phyloP scores from a whole-genome alignment of 176 grass and related monocot species.

The Hordeum vulgare region MorexV3_pseudomolecules_assembly NC_058523.1:464407271-464407770 shows the following conservation, averaged over 20 bases:
- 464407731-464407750: not conserved
- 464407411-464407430: not conserved
- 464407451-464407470: not conserved
- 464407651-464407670: not conserved
- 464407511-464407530: conserved; percentile 1
- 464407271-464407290: no score
- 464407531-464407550: not conserved
- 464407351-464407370: not conserved
- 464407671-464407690: not conserved
- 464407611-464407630: not conserved
- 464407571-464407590: not conserved
- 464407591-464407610: conserved; percentile 8
- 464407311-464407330: no score
- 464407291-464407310: no score
- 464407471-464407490: not conserved
- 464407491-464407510: conserved; percentile 6
- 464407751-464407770: not conserved
- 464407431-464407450: not conserved
- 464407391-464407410: not conserved
- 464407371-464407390: not conserved
- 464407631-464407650: not conserved
- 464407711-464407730: not conserved
- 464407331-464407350: no score
- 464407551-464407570: not conserved
- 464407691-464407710: not conserved